A percentile compares a stretch with the other conserved stretches of the same genome.
Evolutionary conservation across 306 rosid genomes (phyloP).

Genomic region (Ceratonia siliqua): DNA sequence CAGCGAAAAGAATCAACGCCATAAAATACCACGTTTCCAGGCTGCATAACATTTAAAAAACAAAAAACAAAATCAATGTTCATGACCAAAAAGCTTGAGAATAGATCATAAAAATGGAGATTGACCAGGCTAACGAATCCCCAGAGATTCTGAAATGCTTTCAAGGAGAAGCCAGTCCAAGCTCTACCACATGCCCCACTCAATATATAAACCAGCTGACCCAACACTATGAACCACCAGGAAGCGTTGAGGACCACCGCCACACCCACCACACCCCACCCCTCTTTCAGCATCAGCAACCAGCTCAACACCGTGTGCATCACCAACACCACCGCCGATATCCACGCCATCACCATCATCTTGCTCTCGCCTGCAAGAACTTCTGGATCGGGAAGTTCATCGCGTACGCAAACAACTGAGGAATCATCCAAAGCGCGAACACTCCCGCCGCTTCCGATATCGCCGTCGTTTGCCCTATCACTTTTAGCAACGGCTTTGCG

Average conservation of each 20-base stretch:
- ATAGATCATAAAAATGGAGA: too few species aligned
- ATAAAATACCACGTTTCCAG: conserved; percentile 84
- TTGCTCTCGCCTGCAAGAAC: conserved; percentile 86
- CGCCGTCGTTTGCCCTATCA: conserved; percentile 66
- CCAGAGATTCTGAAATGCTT: conserved; percentile 77
- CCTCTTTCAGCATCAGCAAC: conserved; percentile 60
- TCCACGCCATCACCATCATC: conserved; percentile 84
- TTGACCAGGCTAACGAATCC: conserved; percentile 57
- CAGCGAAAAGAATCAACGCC: conserved; percentile 79
- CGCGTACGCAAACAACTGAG: conserved; percentile 87
- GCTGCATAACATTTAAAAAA: conserved; percentile 41
- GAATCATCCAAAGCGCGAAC: conserved; percentile 81
- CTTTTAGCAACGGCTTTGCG: conserved; percentile 46
- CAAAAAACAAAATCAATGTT: too few species aligned
- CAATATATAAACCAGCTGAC: conserved; percentile 61
- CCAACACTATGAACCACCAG: conserved; percentile 74
- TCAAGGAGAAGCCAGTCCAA: conserved; percentile 74
- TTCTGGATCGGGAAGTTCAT: conserved; percentile 71
- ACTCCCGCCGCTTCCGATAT: conserved; percentile 75
- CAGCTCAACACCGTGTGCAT: conserved; percentile 71
- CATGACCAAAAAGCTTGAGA: background rate
- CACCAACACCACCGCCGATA: conserved; percentile 57
- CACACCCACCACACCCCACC: conserved; percentile 79
- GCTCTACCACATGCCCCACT: conserved; percentile 67
- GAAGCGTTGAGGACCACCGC: conserved; percentile 69